Conservation (phyloP, 148 eudicot genomes). For the Diospyros kaki region DNA sequence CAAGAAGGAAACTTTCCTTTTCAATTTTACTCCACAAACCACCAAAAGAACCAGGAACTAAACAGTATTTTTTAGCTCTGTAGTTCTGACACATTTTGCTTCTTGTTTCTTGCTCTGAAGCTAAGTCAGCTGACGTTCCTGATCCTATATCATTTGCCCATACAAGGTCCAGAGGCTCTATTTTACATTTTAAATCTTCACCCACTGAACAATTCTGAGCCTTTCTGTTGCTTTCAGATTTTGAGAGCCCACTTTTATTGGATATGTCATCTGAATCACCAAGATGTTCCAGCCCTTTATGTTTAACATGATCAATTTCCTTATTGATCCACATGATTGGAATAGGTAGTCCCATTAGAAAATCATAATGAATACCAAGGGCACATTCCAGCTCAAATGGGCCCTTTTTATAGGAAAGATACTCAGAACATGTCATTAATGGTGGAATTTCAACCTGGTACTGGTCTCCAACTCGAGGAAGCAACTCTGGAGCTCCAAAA, state of each 20-base stretch:
- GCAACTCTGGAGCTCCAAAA: slow-evolving; percentile 43
- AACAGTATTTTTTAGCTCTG: slow-evolving; percentile 21
- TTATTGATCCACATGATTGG: slow-evolving; percentile 45
- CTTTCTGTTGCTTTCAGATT: slow-evolving; percentile 11
- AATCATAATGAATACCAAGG: slow-evolving; percentile 21
- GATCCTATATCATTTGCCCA: neutral
- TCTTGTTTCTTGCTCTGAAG: neutral
- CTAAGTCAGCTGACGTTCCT: slow-evolving; percentile 10
- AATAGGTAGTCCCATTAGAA: slow-evolving; percentile 47
- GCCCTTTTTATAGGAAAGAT: slow-evolving; percentile 12
- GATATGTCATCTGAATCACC: neutral
- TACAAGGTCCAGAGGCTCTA: slow-evolving; percentile 1
- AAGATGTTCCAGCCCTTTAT: slow-evolving; percentile 15
- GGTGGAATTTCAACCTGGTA: slow-evolving; percentile 66
- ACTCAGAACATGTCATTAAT: slow-evolving; percentile 23
- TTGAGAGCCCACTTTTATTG: slow-evolving; percentile 10
- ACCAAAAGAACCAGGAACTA: slow-evolving; percentile 43
- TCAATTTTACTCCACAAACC: slow-evolving; percentile 57
- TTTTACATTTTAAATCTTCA: slow-evolving; percentile 8
- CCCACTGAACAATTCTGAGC: neutral
- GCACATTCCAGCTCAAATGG: slow-evolving; percentile 18
- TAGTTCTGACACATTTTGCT: slow-evolving; percentile 10
- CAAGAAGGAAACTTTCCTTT: slow-evolving; percentile 63
- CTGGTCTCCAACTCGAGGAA: slow-evolving; percentile 62
- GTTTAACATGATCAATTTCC: slow-evolving; percentile 12